Conservation (phyloP, 352 stramenopile species). For the Pythium apleroticum region DNA sequence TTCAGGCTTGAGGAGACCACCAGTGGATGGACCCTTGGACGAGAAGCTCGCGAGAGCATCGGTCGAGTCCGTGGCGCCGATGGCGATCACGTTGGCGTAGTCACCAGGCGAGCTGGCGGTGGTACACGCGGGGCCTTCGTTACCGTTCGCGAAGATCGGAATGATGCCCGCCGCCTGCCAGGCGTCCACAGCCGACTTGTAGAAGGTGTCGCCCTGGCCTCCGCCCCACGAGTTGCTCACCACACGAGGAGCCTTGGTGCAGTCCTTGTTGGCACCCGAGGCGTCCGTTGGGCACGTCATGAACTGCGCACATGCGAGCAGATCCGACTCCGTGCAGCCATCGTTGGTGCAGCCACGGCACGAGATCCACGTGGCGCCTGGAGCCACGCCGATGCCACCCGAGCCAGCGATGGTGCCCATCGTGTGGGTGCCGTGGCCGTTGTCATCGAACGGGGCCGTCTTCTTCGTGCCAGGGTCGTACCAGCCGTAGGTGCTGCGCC, state of each 20-base stretch:
- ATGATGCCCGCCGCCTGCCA: slow-evolving; percentile 28
- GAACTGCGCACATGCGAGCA: slow-evolving; percentile 29
- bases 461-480: slow-evolving; percentile 20
- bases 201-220: slow-evolving; percentile 7
- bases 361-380: slow-evolving; percentile 8
- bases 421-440: slow-evolving; percentile 24
- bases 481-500: slow-evolving; percentile 14
- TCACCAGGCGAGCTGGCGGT: slow-evolving; percentile 19
- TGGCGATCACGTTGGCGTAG: slow-evolving; percentile 21
- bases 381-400: slow-evolving; percentile 9
- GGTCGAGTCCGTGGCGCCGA: slow-evolving; percentile 14
- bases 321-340: slow-evolving; percentile 19
- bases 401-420: slow-evolving; percentile 12
- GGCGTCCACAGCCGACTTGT: slow-evolving; percentile 11
- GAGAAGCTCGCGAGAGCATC: not conserved
- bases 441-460: slow-evolving; percentile 19
- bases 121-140: slow-evolving; percentile 9
- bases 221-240: slow-evolving; percentile 30
- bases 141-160: slow-evolving; percentile 26
- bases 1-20: slow-evolving; percentile 1
- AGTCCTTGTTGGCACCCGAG: not conserved
- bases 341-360: slow-evolving; percentile 5
- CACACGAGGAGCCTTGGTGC: slow-evolving; percentile 5
- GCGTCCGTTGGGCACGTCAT: slow-evolving; percentile 20
- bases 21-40: not conserved